Percentiles rank a stretch among this genome's conserved stretches.
Evolutionary conservation across 495 filamentous ascomycete genomes (phyloP).

Genomic region (Aspergillus diversus): DNA sequence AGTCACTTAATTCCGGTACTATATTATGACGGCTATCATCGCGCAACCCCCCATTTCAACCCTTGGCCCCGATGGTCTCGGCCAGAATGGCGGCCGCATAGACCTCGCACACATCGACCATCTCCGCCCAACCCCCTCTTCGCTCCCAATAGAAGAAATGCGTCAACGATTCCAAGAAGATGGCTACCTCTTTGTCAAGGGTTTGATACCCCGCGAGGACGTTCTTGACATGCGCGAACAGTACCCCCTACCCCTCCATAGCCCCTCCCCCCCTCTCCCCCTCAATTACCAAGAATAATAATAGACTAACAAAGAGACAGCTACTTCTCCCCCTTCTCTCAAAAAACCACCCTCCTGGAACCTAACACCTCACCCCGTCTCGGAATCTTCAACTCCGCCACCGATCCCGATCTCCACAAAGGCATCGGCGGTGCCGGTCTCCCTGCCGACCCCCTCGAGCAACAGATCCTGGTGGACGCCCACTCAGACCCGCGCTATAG

Average conservation of each 20-base stretch:
- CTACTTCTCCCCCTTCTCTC: constrained; percentile 53
- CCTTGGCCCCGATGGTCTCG: constrained; percentile 21
- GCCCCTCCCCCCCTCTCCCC: background rate
- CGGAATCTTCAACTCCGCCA: constrained; percentile 47
- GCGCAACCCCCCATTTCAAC: background rate
- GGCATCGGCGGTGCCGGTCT: constrained; percentile 50
- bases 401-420: constrained; percentile 45
- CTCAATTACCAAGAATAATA: background rate
- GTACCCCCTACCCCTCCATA: constrained; percentile 7
- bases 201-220: constrained; percentile 51
- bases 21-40: constrained; percentile 4
- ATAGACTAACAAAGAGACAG: constrained; percentile 2
- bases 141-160: constrained; percentile 34
- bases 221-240: constrained; percentile 52
- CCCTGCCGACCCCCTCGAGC: constrained; percentile 34
- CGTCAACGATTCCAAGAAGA: constrained; percentile 47
- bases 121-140: constrained; percentile 19
- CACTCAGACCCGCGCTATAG: constrained; percentile 50
- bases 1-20: background rate
- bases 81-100: constrained; percentile 32
- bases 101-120: constrained; percentile 19
- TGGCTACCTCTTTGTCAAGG: constrained; percentile 58
- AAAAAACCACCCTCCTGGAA: constrained; percentile 49
- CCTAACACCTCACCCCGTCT: constrained; percentile 33
- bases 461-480: constrained; percentile 48